These are phyloP conservation scores for Pseudotsuga menziesii DNA, from an alignment of 75 land plant species.

Conservation along the genomic window DNA sequence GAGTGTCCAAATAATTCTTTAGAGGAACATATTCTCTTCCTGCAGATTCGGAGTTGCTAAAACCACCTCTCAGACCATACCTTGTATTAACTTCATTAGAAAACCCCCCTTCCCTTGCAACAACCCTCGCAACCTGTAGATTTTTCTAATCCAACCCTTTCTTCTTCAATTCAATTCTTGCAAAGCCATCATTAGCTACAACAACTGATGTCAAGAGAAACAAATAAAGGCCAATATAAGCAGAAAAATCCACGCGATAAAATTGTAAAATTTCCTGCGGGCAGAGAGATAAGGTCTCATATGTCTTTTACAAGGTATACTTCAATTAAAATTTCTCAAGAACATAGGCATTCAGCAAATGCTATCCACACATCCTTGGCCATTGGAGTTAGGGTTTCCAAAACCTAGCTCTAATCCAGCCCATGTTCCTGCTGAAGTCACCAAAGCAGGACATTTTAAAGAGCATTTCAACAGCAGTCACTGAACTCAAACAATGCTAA, in stretches of 20 bases:
- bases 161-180: slow-evolving; percentile 38
- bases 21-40: slow-evolving; percentile 37
- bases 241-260: not conserved
- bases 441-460: too few species aligned
- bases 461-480: too few species aligned
- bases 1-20: slow-evolving; percentile 87
- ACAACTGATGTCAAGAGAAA: not conserved
- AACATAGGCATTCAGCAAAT: too few species aligned
- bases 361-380: too few species aligned
- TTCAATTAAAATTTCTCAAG: too few species aligned
- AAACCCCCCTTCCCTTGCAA: slow-evolving; percentile 8
- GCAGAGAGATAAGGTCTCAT: not conserved
- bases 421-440: too few species aligned
- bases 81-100: not conserved
- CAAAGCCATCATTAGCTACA: slow-evolving; percentile 14
- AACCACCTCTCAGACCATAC: slow-evolving; percentile 10
- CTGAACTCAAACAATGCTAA: too few species aligned
- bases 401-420: too few species aligned
- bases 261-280: not conserved
- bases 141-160: slow-evolving; percentile 36
- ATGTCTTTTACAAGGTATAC: too few species aligned
- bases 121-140: not conserved
- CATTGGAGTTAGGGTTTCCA: too few species aligned
- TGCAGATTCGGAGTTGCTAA: slow-evolving; percentile 14
- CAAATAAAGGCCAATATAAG: not conserved